Conservation (phyloP, 2,329 filamentous ascomycete genomes). For the Trichoderma sp. region DNA sequence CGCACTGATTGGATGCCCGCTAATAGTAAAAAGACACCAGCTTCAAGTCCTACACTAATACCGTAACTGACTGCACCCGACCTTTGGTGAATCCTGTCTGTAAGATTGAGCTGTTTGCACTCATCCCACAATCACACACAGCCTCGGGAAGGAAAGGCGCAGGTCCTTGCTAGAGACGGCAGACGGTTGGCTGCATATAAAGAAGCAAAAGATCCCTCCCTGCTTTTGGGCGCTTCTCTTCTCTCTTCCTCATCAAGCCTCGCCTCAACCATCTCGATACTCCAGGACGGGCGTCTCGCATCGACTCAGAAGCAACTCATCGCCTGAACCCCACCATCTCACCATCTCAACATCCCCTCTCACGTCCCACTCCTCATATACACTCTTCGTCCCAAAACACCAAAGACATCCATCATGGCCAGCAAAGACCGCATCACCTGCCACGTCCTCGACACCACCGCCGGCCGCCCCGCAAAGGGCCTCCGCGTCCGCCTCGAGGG, state of each 20-base stretch:
- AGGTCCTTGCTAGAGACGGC: no score
- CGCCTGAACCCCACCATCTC: not conserved
- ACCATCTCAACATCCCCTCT: not conserved
- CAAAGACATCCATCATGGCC: conserved; percentile 20
- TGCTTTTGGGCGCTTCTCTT: not conserved
- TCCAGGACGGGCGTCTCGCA: not conserved
- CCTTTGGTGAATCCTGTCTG: not conserved
- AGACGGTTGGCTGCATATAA: not conserved
- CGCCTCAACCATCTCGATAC: not conserved
- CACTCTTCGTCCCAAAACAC: not conserved
- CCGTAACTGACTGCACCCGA: no score
- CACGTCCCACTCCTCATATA: not conserved
- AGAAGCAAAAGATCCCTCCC: not conserved
- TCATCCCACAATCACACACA: not conserved
- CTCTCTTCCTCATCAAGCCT: not conserved
- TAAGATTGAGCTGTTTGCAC: not conserved
- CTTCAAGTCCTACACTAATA: conserved; percentile 18
- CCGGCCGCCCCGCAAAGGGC: conserved; percentile 66
- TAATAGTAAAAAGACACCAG: not conserved
- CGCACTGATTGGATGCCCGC: conserved; percentile 9
- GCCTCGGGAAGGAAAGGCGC: not conserved
- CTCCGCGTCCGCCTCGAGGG: conserved; percentile 69
- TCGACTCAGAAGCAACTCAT: not conserved
- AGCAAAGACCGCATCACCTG: conserved; percentile 73
- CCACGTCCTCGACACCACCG: conserved; percentile 82